phyloP scores from a whole-genome alignment of 2,329 filamentous ascomycete species.

The Cladosporium velox region DNA sequence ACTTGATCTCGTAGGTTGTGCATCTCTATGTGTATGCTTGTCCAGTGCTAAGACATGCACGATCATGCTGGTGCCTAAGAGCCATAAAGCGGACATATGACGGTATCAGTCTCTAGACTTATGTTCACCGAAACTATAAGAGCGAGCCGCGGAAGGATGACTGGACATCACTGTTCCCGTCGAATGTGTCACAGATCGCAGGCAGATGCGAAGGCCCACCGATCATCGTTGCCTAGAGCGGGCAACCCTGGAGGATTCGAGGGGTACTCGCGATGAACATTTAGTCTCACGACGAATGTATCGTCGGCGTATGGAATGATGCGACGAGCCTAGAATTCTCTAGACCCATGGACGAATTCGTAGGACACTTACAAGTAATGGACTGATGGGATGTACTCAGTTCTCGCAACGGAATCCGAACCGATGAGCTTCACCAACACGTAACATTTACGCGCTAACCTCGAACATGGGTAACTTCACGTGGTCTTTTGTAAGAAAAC shows the following conservation, averaged over 20 bases:
- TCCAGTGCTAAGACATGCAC: neutral
- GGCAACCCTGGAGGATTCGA: neutral
- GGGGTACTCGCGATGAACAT: neutral
- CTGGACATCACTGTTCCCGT: neutral
- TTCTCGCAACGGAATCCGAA: neutral
- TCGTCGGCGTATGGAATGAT: neutral
- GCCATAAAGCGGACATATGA: neutral
- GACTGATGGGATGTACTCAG: neutral
- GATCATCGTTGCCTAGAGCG: neutral
- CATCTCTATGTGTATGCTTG: neutral
- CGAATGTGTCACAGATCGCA: neutral
- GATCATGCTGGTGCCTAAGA: neutral
- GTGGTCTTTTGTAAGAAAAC: neutral
- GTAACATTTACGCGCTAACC: neutral
- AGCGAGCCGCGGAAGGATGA: neutral
- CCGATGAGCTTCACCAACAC: neutral
- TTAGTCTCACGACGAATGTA: neutral
- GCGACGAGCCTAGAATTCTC: neutral
- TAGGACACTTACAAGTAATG: neutral
- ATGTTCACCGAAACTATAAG: neutral
- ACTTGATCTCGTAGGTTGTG: neutral
- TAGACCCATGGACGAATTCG: neutral
- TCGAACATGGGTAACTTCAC: neutral
- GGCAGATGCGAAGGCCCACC: neutral
- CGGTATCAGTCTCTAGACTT: neutral